Evolutionary conservation across 2,329 filamentous ascomycete genomes (phyloP), one percentile per base, ranked within the genome.

Genomic region (Pyrenochaeta sp.): DNA sequence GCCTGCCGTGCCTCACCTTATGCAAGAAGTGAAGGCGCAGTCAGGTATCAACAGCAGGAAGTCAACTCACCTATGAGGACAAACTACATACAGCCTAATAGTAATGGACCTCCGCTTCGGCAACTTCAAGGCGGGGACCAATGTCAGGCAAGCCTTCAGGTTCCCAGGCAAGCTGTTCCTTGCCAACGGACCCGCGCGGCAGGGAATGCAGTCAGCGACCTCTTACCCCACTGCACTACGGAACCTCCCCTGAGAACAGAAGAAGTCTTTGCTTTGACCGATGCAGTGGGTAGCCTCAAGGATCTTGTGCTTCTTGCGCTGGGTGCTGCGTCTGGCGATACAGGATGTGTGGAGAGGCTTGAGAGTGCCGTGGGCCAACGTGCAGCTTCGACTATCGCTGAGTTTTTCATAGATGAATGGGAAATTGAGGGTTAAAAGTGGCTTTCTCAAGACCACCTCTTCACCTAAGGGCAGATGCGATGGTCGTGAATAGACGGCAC

Each of bases 381-480:
- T 23, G 56, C 40, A 21, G 59, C 67, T 14, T 20, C 27, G 7
- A 56, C 60, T 12, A 56, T 76, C 31, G 55, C 64, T 1, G 69
- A 73, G 15, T 76, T 76, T 54, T 76, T 71, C 41, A 41, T 21
- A 7, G 68, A 70, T 2, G 73, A 76, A 54, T 75, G 65, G 60
- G 67, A 69, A 49, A 36, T 69, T 12, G 53, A 63, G 21, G 56
- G 56, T 1, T 58, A 18, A 58, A n/a, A 10, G 9, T 15, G 23
- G 9, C 4, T 27, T 5, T 27, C 23, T 27, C 23, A 9, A 27
- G 9, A 27, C 23, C 4, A 9, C 4, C 23, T 27, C 9, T 27
- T 9, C 23, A 27, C 9, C 23, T 27, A 9, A 27, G 23, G 4
- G 23, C 23, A 27, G 9, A 5, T 27, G 23, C 9, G 9, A 9